Evolutionary conservation across 352 stramenopile species (phyloP), one percentile per base, ranked within the genome.

Genomic region (Phytophthora syringae): DNA sequence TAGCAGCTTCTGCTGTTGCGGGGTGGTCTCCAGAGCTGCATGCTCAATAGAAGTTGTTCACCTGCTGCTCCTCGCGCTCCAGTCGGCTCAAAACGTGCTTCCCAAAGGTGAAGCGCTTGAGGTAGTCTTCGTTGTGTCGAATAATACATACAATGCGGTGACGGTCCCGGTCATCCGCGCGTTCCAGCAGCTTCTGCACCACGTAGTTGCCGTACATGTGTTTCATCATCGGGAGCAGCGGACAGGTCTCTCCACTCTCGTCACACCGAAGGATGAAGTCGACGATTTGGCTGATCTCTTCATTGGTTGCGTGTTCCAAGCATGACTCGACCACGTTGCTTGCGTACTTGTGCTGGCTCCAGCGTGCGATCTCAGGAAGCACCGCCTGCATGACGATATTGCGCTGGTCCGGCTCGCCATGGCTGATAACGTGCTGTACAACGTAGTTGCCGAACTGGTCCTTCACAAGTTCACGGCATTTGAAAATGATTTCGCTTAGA

Each of bases 391-490:
- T 95, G 16, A 98, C 76, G 15, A 90, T 74, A 28, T 83, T 67
- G 20, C 86, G 82, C 47, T 98, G 85, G n/a, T 91, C 71, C 3
- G 68, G 69, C 36, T 96, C 86, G 34, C 97, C 97, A 66, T 98
- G 97, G 55, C 97, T 88, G 51, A 99, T 92, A 15, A 99, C 94
- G 64, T 99, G 97, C 72, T 99, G 98, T 58, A 99, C 98, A 7
- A 99, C 97, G 67, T 99, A 99, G 79, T 99, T 99, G 10, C 97
- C 98, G 75, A 99, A 99, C 70, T 99, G 97, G 72, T 99, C 97
- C 78, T 94, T 92, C 25, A 94, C 85, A 34, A 96, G 72, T 18
- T 92, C 86, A n/a, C 78, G 83, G 60, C 88, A 97, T 53, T 91
- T 90, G 62, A 82, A 82, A 18, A 96, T 89, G 53, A 99, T 98